Base-by-base conservation (phyloP, 1,284 basidiomycete genomes). In the Cystobasidium pallidum region DNA sequence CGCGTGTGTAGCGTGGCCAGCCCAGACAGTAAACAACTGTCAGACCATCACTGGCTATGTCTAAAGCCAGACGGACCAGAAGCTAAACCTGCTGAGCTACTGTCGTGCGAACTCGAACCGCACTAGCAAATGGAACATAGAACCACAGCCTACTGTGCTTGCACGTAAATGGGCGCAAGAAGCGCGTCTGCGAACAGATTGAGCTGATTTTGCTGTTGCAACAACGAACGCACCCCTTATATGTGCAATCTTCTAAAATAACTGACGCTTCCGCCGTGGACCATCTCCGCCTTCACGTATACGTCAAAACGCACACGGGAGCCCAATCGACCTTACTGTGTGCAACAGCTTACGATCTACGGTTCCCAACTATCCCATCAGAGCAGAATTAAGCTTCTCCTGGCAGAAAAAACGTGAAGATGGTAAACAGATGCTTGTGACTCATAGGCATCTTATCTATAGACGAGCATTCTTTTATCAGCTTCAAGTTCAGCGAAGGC, bases 161-260 rank as follows among this genome's bases (percentile, higher is more conserved):
- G 8, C 30, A 32, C 24, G 45, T 70, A 19, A 58, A 62, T 45
- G 67, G 67, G 45, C 55, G 67, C 41, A 47, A 45, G 39, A 61
- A 58, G 32, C 67, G 57, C 32, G 45, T 70, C n/a, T 70, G 54
- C 21, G 57, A 70, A 54, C 24, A 70, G 28, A 47, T 57, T 62
- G n/a, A 36, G 58, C 58, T 19, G 21, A 24, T 30, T 15, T 39
- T 19, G 57, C 24, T 39, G 8, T n/a, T 3, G 34, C 21, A 1
- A 13, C 19, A 24, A 15, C 34, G 4, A 57, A n/a, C n/a, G n/a
- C n/a, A n/a, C n/a, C n/a, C n/a, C n/a, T n/a, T n/a, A n/a, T n/a
- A n/a, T n/a, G n/a, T n/a, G n/a, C n/a, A n/a, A n/a, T n/a, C n/a
- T n/a, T n/a, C n/a, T n/a, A n/a, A n/a, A n/a, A n/a, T n/a, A n/a